These are phyloP conservation scores for Mrakia blollopis DNA, from an alignment of 768 basidiomycete species.

Conservation along the genomic window DNA sequence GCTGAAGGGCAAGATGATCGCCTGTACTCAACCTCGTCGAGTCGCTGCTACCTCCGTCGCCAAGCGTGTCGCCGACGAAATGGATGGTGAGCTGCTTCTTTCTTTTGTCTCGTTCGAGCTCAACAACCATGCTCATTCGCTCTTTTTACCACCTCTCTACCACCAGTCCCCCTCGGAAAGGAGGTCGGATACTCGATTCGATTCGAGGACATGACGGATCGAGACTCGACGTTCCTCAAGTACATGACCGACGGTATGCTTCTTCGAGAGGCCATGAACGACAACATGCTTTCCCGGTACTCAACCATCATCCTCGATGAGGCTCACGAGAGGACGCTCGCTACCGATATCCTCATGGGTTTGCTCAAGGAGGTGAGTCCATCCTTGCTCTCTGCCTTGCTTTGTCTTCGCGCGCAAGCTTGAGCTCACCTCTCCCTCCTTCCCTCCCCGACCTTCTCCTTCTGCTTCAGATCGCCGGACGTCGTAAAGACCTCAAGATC, in stretches of 20 bases:
- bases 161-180: conserved; percentile 76
- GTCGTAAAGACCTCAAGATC: conserved; percentile 83
- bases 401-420: conserved; percentile 4
- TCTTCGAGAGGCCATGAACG: conserved; percentile 98
- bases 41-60: conserved; percentile 98
- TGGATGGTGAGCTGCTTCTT: conserved; percentile 72
- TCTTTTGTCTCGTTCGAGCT: too few species aligned
- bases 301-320: conserved; percentile 98
- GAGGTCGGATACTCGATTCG: conserved; percentile 97
- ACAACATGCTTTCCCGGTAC: conserved; percentile 78
- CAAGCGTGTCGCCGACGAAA: conserved; percentile 96
- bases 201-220: conserved; percentile 93
- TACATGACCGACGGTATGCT: conserved; percentile 99
- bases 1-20: conserved; percentile 80
- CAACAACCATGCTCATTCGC: too few species aligned
- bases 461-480: conserved; percentile 59
- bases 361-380: conserved; percentile 63
- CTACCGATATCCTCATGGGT: conserved; percentile 98
- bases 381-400: neutral
- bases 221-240: conserved; percentile 87
- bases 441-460: neutral
- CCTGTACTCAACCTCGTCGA: conserved; percentile 93
- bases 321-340: conserved; percentile 94
- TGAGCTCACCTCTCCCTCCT: neutral
- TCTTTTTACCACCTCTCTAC: neutral